Base-by-base conservation (phyloP, 345 rosid species). In the Sonneratia alba region DNA sequence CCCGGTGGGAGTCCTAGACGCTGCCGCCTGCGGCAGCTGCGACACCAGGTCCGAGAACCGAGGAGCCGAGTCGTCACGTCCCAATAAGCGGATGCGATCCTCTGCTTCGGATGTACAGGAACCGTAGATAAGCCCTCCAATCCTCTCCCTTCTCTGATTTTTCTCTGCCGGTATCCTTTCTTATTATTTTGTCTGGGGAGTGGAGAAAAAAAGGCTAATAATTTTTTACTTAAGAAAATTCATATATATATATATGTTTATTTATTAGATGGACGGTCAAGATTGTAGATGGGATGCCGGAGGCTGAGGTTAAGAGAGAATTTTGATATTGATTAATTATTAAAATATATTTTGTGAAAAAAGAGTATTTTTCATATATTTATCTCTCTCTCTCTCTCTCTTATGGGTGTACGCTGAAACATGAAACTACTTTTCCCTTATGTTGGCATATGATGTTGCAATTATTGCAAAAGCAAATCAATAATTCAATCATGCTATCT, bases 1-100 rank as follows among this genome's bases (percentile, higher is more conserved):
- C 75, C 90, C 92, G 13, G 84, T 86, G 3, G 92, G 87, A 0
- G 88, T 88, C 36, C 83, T 88, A 36, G 92, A 88, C 69, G 92
- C 90, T 0, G 87, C 88, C 66, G 83, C 83, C 51, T 86, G 92
- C 36, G 72, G 72, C 51, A 88, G 90, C 74, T 86, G 90, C 66
- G 86, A 82, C 55, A 79, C 84, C 10, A 78, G 80, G 16, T 75
- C 85, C 49, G 84, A 82, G 56, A 79, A 75, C 69, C 84, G 67
- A 76, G 19, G 85, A 78, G 80, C 85, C 61, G 70, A 70, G 63
- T 63, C 43, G 72, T 10, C 40, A 63, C 57, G 24, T 70, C 66
- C 66, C 19, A 36, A 11, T 36, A 70, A 70, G 72, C 19, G 72
- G 72, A n/a, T 38, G 24, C 57, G 72, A 53, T 70, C 63, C 22